These are phyloP conservation scores for Orbilia javanica DNA, from an alignment of 2,329 filamentous ascomycete genomes.

Conservation along the genomic window DNA sequence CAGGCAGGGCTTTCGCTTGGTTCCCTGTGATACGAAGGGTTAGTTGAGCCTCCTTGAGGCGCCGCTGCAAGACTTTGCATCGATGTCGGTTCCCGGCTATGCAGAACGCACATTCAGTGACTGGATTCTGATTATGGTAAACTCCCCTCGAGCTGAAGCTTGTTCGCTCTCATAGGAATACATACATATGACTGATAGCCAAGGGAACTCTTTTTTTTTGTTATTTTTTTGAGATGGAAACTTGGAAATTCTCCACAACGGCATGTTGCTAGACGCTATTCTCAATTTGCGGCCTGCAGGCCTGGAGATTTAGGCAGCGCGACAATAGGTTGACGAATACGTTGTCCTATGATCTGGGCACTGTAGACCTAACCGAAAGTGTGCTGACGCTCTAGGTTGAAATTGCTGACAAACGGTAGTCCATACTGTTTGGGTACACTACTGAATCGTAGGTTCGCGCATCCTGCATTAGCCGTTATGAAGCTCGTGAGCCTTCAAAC, in stretches of 20 bases:
- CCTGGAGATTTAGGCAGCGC: constrained; percentile 31
- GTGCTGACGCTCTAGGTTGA: constrained; percentile 42
- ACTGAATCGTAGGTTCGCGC: constrained; percentile 31
- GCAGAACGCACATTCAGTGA: constrained; percentile 44
- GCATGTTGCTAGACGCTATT: constrained; percentile 33
- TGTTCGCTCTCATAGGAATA: constrained; percentile 55
- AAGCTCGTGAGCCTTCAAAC: constrained; percentile 10
- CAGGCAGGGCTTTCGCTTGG: constrained; percentile 37
- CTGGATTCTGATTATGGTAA: constrained; percentile 34
- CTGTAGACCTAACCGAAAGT: constrained; percentile 43
- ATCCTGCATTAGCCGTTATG: constrained; percentile 26
- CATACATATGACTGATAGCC: constrained; percentile 40
- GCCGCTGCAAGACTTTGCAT: constrained; percentile 40
- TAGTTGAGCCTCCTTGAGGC: constrained; percentile 50
- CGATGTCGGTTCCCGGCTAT: constrained; percentile 45
- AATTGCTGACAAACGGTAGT: constrained; percentile 46
- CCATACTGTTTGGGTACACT: constrained; percentile 25
- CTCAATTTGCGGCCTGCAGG: constrained; percentile 21
- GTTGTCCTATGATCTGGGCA: constrained; percentile 24
- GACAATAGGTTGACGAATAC: constrained; percentile 16
- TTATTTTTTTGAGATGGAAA: constrained; percentile 17
- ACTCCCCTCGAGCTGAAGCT: constrained; percentile 44
- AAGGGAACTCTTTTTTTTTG: constrained; percentile 13
- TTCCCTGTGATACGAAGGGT: constrained; percentile 35
- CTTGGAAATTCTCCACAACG: constrained; percentile 29